These are phyloP conservation scores for Mimosa pudica DNA, from an alignment of 306 rosid species.

Conservation along the genomic window DNA sequence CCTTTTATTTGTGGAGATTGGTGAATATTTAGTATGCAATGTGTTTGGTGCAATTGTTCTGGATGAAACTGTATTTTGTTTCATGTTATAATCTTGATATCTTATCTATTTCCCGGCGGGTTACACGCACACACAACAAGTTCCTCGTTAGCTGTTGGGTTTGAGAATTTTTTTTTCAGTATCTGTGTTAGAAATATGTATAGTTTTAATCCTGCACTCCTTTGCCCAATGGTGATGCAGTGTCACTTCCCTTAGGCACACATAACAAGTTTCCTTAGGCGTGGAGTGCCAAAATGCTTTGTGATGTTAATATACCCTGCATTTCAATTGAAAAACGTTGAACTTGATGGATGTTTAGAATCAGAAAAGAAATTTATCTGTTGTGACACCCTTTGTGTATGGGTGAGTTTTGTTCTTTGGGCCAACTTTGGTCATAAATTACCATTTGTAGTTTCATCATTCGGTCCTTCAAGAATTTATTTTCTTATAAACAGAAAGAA, in stretches of 20 bases:
- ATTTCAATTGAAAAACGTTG: not conserved
- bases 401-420: not conserved
- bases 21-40: slow-evolving; percentile 10
- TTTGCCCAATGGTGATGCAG: slow-evolving; percentile 7
- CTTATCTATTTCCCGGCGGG: not conserved
- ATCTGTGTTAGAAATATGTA: slow-evolving; percentile 15
- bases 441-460: not conserved
- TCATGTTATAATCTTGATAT: not conserved
- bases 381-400: slow-evolving; percentile 7
- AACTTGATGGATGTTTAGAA: slow-evolving; percentile 15
- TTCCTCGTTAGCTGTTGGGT: slow-evolving; percentile 11
- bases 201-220: not conserved
- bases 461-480: not conserved
- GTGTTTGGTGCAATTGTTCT: slow-evolving; percentile 4
- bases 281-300: slow-evolving; percentile 5
- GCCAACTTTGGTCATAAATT: slow-evolving; percentile 8
- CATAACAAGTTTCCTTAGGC: not conserved
- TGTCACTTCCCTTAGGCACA: not conserved
- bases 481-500: not conserved
- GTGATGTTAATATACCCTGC: slow-evolving; percentile 6
- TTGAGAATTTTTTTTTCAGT: slow-evolving; percentile 7
- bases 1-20: not conserved
- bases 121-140: not conserved
- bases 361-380: not conserved
- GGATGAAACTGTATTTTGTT: slow-evolving; percentile 6